Base-by-base conservation (phyloP, 768 basidiomycete species). In the Amanita subjunquillea region DNA sequence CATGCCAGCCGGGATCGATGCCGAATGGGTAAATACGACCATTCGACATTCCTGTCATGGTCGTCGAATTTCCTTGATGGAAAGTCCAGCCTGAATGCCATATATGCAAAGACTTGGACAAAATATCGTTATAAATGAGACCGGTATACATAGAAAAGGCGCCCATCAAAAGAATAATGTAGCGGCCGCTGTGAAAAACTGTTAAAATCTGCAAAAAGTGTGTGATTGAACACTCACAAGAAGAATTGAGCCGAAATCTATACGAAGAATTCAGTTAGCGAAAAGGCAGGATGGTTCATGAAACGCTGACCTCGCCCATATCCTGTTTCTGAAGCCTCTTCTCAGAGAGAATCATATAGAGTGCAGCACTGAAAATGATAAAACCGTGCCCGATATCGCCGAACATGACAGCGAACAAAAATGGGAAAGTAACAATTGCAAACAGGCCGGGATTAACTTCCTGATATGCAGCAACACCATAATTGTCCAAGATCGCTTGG, bases 321-420 rank as follows among this genome's bases (percentile, higher is more conserved):
- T 84, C 82, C 15, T 69, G 69, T 63, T 83, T 88, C 3, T 77
- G 83, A 63, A 91, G 75, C 62, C 79, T 83, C 67, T 77, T 82
- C 70, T 99, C 96, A n/a, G 78, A 73, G 51, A 86, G 51, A 63
- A 97, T 91, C 90, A 98, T 92, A 54, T 79, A 82, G 2, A 84
- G 53, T 3, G 91, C 95, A 15, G 84, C 80, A 39, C 77, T 62
- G 57, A 87, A 76, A 60, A 90, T 87, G 62, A 98, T 82, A 55
- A 80, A 72, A 29, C 92, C 96, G 69, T 99, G 96, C 3, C 96
- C 96, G 62, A 98, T 89, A 68, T 99, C 96, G 61, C 96, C 96
- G 64, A 99, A 99, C 96, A 99, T 99, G 71, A 99, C 91, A 4
- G 92, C 95, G 61, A 98, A 99, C 58, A 99, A 69, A 82, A 99